These are phyloP conservation scores for Ochetophila trinervis DNA, from an alignment of 306 rosid species.

Conservation along the genomic window DNA sequence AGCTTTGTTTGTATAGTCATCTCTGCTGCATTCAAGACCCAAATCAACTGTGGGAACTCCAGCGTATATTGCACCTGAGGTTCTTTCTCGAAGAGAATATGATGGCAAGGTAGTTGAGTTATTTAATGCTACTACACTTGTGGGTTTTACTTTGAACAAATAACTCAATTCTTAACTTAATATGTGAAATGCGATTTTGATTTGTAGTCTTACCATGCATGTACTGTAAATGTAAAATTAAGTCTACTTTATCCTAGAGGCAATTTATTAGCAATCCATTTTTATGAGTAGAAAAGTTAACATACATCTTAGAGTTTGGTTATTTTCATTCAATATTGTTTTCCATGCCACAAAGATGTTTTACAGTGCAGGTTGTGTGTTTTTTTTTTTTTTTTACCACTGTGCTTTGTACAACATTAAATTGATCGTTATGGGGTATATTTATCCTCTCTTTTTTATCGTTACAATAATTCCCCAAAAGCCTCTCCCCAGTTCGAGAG, in stretches of 20 bases:
- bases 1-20: conserved; percentile 54
- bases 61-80: conserved; percentile 89
- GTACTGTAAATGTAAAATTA: not conserved
- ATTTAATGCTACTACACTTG: not conserved
- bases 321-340: not conserved
- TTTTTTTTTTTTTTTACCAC: not conserved
- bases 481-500: too few species aligned
- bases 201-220: not conserved
- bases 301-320: not conserved
- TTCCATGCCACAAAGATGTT: not conserved
- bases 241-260: not conserved
- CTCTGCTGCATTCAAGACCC: conserved; percentile 83
- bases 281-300: not conserved
- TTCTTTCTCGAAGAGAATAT: conserved; percentile 79
- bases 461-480: too few species aligned
- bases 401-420: not conserved
- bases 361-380: not conserved
- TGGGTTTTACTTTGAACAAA: not conserved
- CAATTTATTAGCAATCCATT: not conserved
- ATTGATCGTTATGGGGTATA: not conserved
- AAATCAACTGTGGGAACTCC: conserved; percentile 86
- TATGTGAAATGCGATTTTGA: not conserved
- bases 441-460: too few species aligned
- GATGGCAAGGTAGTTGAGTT: conserved; percentile 71
- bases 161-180: too few species aligned